Evolutionary conservation across 1,284 basidiomycete species (phyloP).

Genomic region (Apiotrichum sp.): DNA sequence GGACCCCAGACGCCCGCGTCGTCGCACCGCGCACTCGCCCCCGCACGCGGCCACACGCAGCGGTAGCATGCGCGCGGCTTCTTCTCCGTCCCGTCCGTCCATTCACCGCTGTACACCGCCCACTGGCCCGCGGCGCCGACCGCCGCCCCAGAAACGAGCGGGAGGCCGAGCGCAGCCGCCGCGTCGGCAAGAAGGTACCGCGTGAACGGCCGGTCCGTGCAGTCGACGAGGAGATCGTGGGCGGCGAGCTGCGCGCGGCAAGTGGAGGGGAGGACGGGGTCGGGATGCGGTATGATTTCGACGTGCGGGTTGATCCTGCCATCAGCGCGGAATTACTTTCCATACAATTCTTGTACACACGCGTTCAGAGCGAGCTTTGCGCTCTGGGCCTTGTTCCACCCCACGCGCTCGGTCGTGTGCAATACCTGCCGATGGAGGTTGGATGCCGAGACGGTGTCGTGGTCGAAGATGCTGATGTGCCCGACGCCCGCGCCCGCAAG

Average conservation of each 20-base stretch:
- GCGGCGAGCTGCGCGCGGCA: slow-evolving; percentile 56
- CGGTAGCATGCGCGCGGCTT: slow-evolving; percentile 78
- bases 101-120: slow-evolving; percentile 57
- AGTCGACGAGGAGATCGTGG: slow-evolving; percentile 82
- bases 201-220: slow-evolving; percentile 88
- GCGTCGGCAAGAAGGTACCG: slow-evolving; percentile 92
- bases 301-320: slow-evolving; percentile 66
- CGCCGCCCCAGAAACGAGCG: slow-evolving; percentile 88
- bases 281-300: slow-evolving; percentile 53
- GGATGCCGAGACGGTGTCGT: slow-evolving; percentile 82
- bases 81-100: slow-evolving; percentile 5
- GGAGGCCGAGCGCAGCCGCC: slow-evolving; percentile 64
- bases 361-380: slow-evolving; percentile 61
- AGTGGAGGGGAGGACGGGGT: slow-evolving; percentile 58
- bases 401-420: slow-evolving; percentile 74
- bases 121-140: slow-evolving; percentile 89
- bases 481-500: slow-evolving; percentile 83
- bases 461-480: slow-evolving; percentile 76
- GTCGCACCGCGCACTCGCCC: slow-evolving; percentile 63
- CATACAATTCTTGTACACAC: slow-evolving; percentile 46
- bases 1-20: slow-evolving; percentile 86
- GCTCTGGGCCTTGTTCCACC: slow-evolving; percentile 74
- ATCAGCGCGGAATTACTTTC: no score
- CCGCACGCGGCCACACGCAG: slow-evolving; percentile 73
- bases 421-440: slow-evolving; percentile 93